Conservation (phyloP, 805 yeast species). For the Ogataea pini region DNA sequence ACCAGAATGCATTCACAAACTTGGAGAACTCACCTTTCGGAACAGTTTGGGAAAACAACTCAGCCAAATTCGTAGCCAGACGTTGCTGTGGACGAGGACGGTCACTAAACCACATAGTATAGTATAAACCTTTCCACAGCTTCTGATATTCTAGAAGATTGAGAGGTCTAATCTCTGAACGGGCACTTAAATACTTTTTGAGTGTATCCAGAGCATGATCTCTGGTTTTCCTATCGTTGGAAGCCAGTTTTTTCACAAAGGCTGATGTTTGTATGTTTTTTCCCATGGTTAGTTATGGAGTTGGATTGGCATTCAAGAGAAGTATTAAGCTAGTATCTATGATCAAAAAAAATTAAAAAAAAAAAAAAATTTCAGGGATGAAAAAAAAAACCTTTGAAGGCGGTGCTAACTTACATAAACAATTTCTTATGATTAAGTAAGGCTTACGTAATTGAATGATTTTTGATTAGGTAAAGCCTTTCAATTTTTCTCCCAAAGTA, state of each 20-base stretch:
- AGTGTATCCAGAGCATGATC: conserved; percentile 70
- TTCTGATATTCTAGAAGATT: conserved; percentile 65
- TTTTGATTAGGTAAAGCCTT: too few relatives aligned
- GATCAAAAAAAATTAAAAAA: background rate
- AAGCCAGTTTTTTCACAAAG: conserved; percentile 80
- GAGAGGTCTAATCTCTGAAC: conserved; percentile 44
- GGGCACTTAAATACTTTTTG: conserved; percentile 53
- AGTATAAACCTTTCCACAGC: conserved; percentile 95
- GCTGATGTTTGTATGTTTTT: conserved; percentile 40
- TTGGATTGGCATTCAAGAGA: too few relatives aligned
- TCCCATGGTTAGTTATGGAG: background rate
- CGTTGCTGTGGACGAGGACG: conserved; percentile 89
- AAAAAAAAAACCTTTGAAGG: background rate
- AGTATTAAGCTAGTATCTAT: too few relatives aligned
- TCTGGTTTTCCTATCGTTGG: conserved; percentile 76
- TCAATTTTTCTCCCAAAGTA: too few relatives aligned
- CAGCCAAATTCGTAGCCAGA: conserved; percentile 72
- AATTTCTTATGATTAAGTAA: background rate
- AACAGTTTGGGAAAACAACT: conserved; percentile 45
- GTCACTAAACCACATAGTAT: conserved; percentile 95
- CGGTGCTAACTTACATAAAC: background rate
- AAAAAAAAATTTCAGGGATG: conserved; percentile 4
- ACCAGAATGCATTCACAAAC: conserved; percentile 81
- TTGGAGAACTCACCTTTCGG: conserved; percentile 43
- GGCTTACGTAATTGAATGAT: too few relatives aligned